Conservation (phyloP, 352 stramenopile genomes). For the Globisporangium recalcitrans region DNA sequence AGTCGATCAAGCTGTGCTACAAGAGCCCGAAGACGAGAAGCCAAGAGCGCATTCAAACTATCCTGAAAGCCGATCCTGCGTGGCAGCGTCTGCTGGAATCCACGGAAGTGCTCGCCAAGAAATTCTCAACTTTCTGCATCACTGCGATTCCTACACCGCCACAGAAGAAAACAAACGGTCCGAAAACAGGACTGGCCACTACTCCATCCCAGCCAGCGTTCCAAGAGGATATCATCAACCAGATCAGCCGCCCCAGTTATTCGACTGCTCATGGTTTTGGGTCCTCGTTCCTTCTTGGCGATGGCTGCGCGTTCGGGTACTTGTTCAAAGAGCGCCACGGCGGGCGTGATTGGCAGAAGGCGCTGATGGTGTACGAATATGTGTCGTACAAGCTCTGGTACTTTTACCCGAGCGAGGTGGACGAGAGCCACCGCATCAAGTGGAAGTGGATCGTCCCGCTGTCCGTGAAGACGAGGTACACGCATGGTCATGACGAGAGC, state of each 20-base stretch:
- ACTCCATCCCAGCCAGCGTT: slow-evolving; percentile 61
- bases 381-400: slow-evolving; percentile 87
- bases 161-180: slow-evolving; percentile 20
- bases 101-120: slow-evolving; percentile 41
- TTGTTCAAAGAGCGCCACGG: slow-evolving; percentile 72
- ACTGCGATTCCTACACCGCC: slow-evolving; percentile 41
- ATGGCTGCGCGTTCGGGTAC: slow-evolving; percentile 82
- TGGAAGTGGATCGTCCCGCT: slow-evolving; percentile 87
- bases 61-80: slow-evolving; percentile 40
- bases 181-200: slow-evolving; percentile 4
- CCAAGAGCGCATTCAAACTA: slow-evolving; percentile 57
- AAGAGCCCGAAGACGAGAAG: slow-evolving; percentile 67
- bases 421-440: slow-evolving; percentile 73
- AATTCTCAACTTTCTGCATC: slow-evolving; percentile 52
- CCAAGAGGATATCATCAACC: slow-evolving; percentile 85
- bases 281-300: slow-evolving; percentile 79
- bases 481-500: slow-evolving; percentile 79
- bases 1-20: slow-evolving; percentile 73
- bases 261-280: slow-evolving; percentile 77
- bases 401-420: slow-evolving; percentile 83
- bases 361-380: slow-evolving; percentile 83
- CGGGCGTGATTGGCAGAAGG: slow-evolving; percentile 73
- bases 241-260: slow-evolving; percentile 83
- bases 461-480: slow-evolving; percentile 67
- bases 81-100: slow-evolving; percentile 56